Evolutionary conservation across 164 flowering plant species (phyloP).

Genomic region (Taxillus chinensis): DNA sequence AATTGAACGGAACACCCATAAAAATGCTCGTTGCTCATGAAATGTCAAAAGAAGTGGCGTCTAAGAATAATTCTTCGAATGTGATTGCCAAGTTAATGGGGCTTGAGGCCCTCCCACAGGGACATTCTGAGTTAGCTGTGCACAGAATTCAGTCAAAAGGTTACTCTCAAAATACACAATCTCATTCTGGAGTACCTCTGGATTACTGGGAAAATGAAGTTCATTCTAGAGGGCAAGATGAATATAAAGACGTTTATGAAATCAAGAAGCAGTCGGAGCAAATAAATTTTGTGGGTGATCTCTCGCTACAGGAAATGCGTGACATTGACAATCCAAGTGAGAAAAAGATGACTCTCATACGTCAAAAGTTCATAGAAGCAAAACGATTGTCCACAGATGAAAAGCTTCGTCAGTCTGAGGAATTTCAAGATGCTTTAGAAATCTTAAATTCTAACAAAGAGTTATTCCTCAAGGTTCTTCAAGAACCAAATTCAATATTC

Average conservation of each 20-base stretch:
- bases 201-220: conserved; percentile 28
- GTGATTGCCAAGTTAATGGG: conserved; percentile 98
- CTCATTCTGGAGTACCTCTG: conserved; percentile 25
- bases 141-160: conserved; percentile 31
- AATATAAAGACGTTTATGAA: conserved; percentile 81
- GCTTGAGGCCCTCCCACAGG: conserved; percentile 69
- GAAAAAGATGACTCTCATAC: conserved; percentile 72
- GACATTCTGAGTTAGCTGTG: conserved; percentile 25
- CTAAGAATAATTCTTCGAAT: conserved; percentile 56
- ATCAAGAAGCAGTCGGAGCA: conserved; percentile 45
- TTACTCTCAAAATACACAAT: conserved; percentile 18
- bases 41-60: conserved; percentile 69
- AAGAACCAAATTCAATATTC: conserved; percentile 74
- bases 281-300: conserved; percentile 20
- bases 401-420: conserved; percentile 69
- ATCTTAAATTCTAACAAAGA: conserved; percentile 73
- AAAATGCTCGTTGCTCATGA: conserved; percentile 87
- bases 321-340: conserved; percentile 29
- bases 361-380: conserved; percentile 83
- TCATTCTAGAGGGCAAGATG: conserved; percentile 36
- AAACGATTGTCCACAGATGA: conserved; percentile 73
- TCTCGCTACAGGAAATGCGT: conserved; percentile 31
- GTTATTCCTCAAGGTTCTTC: conserved; percentile 65
- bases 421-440: conserved; percentile 85
- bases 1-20: conserved; percentile 71